Evolutionary conservation across 192 early-diverging fungal species (phyloP).

Genomic region (Coemansia reversa): DNA sequence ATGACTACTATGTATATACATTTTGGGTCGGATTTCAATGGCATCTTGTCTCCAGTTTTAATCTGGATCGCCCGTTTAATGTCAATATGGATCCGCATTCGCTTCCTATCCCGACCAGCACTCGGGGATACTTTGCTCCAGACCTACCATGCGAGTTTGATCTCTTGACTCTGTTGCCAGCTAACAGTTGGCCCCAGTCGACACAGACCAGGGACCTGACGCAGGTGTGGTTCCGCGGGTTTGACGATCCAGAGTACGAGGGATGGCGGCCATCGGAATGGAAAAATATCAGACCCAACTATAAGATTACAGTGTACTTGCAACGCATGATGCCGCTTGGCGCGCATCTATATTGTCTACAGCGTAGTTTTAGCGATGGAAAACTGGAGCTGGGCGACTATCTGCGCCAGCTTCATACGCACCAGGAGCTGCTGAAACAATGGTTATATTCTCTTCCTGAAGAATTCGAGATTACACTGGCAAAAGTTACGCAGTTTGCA

Average conservation of each 20-base stretch:
- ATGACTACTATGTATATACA: constrained; percentile 53
- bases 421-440: constrained; percentile 46
- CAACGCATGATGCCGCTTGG: constrained; percentile 51
- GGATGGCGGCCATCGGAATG: constrained; percentile 46
- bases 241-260: constrained; percentile 38
- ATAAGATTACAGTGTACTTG: constrained; percentile 37
- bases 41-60: constrained; percentile 49
- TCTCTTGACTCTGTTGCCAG: constrained; percentile 41
- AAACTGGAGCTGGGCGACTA: constrained; percentile 24
- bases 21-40: constrained; percentile 54
- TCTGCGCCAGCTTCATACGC: constrained; percentile 25
- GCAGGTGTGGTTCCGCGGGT: constrained; percentile 44
- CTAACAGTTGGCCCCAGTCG: constrained; percentile 31
- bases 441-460: constrained; percentile 51
- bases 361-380: constrained; percentile 28
- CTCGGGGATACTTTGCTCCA: constrained; percentile 37
- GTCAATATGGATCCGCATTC: constrained; percentile 15
- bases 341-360: constrained; percentile 36
- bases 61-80: constrained; percentile 48
- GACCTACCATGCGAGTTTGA: constrained; percentile 43
- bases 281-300: constrained; percentile 40
- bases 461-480: constrained; percentile 45
- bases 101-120: constrained; percentile 32
- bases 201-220: constrained; percentile 5
- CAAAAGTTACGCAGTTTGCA: constrained; percentile 28